Conservation (phyloP, 2,329 filamentous ascomycete genomes). For the Stenocarpella maydis region DNA sequence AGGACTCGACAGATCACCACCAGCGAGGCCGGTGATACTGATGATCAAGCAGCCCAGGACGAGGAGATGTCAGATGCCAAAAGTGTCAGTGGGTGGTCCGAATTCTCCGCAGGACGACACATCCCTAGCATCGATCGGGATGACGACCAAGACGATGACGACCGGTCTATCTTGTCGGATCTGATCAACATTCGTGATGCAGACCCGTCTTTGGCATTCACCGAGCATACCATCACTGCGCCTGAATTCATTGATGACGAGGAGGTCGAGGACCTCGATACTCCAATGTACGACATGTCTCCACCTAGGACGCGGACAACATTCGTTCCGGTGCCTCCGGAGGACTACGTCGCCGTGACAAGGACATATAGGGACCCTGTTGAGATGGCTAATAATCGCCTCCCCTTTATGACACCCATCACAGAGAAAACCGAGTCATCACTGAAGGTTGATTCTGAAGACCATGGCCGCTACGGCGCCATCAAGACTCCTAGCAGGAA, state of each 20-base stretch:
- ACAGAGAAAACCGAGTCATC: conserved; percentile 95
- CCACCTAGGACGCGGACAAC: conserved; percentile 65
- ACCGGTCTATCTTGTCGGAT: conserved; percentile 46
- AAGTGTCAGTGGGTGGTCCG: conserved; percentile 85
- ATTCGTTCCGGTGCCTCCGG: conserved; percentile 84
- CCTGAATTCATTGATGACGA: conserved; percentile 44
- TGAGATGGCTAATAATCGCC: conserved; percentile 84
- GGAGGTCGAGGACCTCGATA: conserved; percentile 53
- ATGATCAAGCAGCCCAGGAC: conserved; percentile 52
- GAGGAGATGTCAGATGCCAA: conserved; percentile 65
- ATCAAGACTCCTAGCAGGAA: conserved; percentile 81
- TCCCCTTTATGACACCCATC: conserved; percentile 99
- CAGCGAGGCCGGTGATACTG: conserved; percentile 51
- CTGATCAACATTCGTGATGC: conserved; percentile 49
- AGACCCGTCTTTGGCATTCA: conserved; percentile 40
- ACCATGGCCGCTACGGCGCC: conserved; percentile 56
- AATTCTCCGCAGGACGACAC: conserved; percentile 80
- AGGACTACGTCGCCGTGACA: conserved; percentile 83
- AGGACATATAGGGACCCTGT: conserved; percentile 82
- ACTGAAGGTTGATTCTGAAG: conserved; percentile 71
- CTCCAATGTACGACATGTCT: conserved; percentile 47
- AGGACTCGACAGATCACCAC: conserved; percentile 73
- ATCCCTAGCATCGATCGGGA: conserved; percentile 58
- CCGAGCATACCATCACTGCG: conserved; percentile 36
- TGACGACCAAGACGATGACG: conserved; percentile 50